Evolutionary conservation across 176 grass and related monocot genomes (phyloP).

Genomic region (Metroxylon sagu): DNA sequence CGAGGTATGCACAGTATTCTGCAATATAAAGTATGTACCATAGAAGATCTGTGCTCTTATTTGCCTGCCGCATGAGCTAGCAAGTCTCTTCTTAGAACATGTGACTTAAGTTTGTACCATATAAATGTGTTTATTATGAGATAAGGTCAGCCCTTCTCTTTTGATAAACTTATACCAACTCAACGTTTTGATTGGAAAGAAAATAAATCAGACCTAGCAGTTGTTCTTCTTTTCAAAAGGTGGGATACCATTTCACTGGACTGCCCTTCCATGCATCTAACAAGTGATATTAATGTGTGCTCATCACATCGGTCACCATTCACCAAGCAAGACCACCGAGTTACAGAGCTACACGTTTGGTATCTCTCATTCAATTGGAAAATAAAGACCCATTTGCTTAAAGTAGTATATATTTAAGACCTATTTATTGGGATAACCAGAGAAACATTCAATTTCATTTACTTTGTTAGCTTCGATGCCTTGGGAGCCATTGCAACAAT

Average conservation of each 20-base stretch:
- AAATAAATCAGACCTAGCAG: constrained; percentile 27
- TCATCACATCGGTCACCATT: constrained; percentile 24
- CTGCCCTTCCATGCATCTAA: constrained; percentile 47
- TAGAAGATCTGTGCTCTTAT: too few relatives aligned
- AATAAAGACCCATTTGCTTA: background rate
- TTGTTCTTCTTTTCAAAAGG: constrained; percentile 12
- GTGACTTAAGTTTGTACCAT: too few relatives aligned
- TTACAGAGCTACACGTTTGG: background rate
- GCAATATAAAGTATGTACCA: too few relatives aligned
- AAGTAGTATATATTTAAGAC: background rate
- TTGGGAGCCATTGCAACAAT: constrained; percentile 46
- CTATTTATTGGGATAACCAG: constrained; percentile 31
- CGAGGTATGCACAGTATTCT: too few relatives aligned
- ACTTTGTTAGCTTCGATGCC: constrained; percentile 47
- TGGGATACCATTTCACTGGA: too few relatives aligned
- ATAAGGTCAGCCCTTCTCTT: too few relatives aligned
- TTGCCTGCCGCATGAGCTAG: too few relatives aligned
- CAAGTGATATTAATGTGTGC: constrained; percentile 52
- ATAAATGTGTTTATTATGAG: too few relatives aligned
- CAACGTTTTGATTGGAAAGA: constrained; percentile 6
- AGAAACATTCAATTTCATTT: constrained; percentile 51
- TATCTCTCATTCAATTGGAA: background rate
- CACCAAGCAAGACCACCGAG: too few relatives aligned
- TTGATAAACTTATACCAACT: too few relatives aligned
- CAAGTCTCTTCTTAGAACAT: too few relatives aligned